Percentiles rank a stretch among this genome's conserved stretches.
These are phyloP conservation scores for Artemisia tridentata DNA, from an alignment of 129 eudicot genomes.

Conservation along the genomic window DNA sequence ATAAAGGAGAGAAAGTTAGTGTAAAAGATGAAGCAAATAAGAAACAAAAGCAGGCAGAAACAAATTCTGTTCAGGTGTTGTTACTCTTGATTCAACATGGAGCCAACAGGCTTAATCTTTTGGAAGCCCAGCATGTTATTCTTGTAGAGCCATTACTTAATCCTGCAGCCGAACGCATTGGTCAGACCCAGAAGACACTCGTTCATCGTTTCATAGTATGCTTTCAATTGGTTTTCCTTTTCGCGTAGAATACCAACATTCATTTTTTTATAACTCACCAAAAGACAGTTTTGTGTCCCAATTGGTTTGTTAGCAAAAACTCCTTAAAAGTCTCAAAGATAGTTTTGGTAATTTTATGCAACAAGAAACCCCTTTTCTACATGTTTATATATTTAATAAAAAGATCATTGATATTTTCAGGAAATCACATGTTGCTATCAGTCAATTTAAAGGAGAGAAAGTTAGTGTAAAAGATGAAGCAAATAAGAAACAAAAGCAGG, in stretches of 20 bases:
- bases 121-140: conserved; percentile 97
- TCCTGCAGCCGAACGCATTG: conserved; percentile 96
- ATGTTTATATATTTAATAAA: background rate
- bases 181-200: conserved; percentile 72
- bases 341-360: no score
- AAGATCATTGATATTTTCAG: conserved; percentile 37
- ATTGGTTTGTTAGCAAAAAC: no score
- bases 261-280: background rate
- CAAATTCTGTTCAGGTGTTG: conserved; percentile 61
- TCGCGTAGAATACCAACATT: background rate
- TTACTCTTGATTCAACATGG: conserved; percentile 88
- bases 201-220: conserved; percentile 95
- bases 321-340: no score
- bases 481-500: conserved; percentile 23
- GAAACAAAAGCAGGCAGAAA: conserved; percentile 26
- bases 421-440: conserved; percentile 78
- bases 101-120: conserved; percentile 90
- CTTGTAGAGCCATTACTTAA: conserved; percentile 93
- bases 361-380: no score
- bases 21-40: conserved; percentile 15
- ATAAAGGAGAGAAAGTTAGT: conserved; percentile 57
- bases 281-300: no score
- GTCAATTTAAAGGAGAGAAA: conserved; percentile 68
- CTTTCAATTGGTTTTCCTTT: background rate
- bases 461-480: conserved; percentile 15